phyloP scores from a whole-genome alignment of 2,329 filamentous ascomycete genomes.

The Botrytis cinerea region DNA sequence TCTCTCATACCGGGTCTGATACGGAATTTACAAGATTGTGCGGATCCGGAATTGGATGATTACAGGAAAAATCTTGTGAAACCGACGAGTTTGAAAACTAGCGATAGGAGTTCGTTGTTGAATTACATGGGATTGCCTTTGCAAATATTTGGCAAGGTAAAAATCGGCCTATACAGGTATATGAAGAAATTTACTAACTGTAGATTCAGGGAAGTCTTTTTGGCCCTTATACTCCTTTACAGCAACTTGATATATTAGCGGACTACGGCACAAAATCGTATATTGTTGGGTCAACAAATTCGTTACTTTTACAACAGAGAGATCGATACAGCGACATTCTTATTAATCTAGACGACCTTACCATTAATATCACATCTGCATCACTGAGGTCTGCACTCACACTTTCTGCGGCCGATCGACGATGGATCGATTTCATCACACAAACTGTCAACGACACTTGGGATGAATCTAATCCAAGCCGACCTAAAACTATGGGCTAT shows the following conservation, averaged over 20 bases:
- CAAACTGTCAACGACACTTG: slow-evolving; percentile 94
- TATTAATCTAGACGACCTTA: slow-evolving; percentile 91
- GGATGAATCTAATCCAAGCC: slow-evolving; percentile 86
- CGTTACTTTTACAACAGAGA: slow-evolving; percentile 86
- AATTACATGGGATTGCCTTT: slow-evolving; percentile 93
- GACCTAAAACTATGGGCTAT: slow-evolving; percentile 94
- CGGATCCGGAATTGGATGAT: slow-evolving; percentile 85
- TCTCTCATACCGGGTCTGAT: slow-evolving; percentile 93
- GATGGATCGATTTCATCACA: slow-evolving; percentile 96
- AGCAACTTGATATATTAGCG: slow-evolving; percentile 91
- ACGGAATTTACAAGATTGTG: slow-evolving; percentile 88
- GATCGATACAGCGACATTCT: slow-evolving; percentile 96
- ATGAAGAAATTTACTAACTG: not conserved
- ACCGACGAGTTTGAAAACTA: slow-evolving; percentile 85
- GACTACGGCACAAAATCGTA: slow-evolving; percentile 96
- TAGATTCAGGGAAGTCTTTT: slow-evolving; percentile 77
- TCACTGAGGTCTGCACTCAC: slow-evolving; percentile 74
- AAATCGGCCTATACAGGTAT: too few species aligned
- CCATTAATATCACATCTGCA: slow-evolving; percentile 78
- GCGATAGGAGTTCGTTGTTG: slow-evolving; percentile 85
- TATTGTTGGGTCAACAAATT: slow-evolving; percentile 96
- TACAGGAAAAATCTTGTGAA: slow-evolving; percentile 75
- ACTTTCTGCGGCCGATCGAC: slow-evolving; percentile 81
- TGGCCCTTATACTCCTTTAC: slow-evolving; percentile 92
- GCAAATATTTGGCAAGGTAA: slow-evolving; percentile 89